Evolutionary conservation across 2,329 filamentous ascomycete genomes (phyloP).

Genomic region (Canariomyces notabilis): DNA sequence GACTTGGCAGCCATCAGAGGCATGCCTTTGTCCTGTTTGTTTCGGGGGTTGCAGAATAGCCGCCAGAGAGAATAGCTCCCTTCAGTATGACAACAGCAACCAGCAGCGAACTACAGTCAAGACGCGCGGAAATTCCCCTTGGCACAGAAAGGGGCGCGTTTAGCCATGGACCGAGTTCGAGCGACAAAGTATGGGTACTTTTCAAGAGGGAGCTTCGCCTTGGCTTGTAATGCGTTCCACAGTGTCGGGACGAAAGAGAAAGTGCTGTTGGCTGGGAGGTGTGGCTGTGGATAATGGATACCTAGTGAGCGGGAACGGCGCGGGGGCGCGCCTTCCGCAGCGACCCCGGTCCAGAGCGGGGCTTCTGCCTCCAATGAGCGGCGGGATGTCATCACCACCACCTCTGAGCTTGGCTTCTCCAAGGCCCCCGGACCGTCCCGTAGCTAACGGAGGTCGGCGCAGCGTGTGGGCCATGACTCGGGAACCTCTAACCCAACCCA

Average conservation of each 20-base stretch:
- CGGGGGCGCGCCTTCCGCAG: too few species aligned
- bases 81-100: too few species aligned
- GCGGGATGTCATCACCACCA: too few species aligned
- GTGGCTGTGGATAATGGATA: too few species aligned
- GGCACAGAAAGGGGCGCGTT: neutral
- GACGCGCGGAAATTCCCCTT: neutral
- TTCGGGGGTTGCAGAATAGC: neutral
- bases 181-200: neutral
- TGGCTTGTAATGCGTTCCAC: constrained; percentile 4
- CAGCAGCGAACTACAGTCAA: neutral
- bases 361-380: too few species aligned
- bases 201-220: neutral
- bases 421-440: too few species aligned
- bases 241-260: constrained; percentile 1
- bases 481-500: too few species aligned
- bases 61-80: neutral
- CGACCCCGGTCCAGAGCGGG: too few species aligned
- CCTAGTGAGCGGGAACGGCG: too few species aligned
- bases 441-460: too few species aligned
- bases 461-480: too few species aligned
- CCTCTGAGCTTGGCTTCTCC: too few species aligned
- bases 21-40: neutral
- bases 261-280: neutral
- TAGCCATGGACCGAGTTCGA: neutral
- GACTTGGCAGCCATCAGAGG: neutral